A percentile compares a stretch with the other conserved stretches of the same genome.
Evolutionary conservation across 2,329 filamentous ascomycete species (phyloP).

Genomic region (Colletotrichum godetiae): DNA sequence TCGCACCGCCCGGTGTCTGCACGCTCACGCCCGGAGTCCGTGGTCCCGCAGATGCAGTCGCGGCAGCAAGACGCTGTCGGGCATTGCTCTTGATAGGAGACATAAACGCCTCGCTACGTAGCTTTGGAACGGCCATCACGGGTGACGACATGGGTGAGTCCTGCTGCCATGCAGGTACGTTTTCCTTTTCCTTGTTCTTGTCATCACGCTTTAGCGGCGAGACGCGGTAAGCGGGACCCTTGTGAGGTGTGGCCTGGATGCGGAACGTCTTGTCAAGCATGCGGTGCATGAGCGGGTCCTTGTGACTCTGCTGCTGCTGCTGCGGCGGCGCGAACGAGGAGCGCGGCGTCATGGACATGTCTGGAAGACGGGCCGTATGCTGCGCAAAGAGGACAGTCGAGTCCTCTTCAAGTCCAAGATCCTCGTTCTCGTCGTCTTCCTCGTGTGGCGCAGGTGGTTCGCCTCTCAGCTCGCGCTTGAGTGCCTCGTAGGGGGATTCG

Average conservation of each 20-base stretch:
- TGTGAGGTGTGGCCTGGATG: conserved; percentile 89
- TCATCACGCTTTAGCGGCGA: conserved; percentile 56
- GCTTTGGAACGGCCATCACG: conserved; percentile 81
- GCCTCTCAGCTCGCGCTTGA: conserved; percentile 74
- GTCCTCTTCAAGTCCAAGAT: conserved; percentile 54
- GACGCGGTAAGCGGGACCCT: conserved; percentile 53
- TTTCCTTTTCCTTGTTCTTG: conserved; percentile 42
- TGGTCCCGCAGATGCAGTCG: conserved; percentile 55
- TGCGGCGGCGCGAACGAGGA: conserved; percentile 43
- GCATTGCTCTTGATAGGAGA: conserved; percentile 70
- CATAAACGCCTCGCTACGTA: conserved; percentile 87
- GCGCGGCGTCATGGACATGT: conserved; percentile 73
- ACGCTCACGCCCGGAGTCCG: conserved; percentile 88
- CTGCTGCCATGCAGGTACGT: conserved; percentile 55
- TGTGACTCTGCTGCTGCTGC: conserved; percentile 53
- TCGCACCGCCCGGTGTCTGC: conserved; percentile 74
- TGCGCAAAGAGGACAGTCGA: conserved; percentile 63
- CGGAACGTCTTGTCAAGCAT: conserved; percentile 97
- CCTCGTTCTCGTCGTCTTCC: conserved; percentile 48
- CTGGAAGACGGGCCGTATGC: conserved; percentile 65
- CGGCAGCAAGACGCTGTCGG: conserved; percentile 54
- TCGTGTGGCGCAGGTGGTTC: conserved; percentile 46
- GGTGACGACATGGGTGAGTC: conserved; percentile 78
- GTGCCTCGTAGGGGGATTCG: conserved; percentile 80
- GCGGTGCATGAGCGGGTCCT: conserved; percentile 87